These are phyloP conservation scores for Amoeboradix gromovi DNA, from an alignment of 371 early-diverging fungal genomes.

Conservation along the genomic window DNA sequence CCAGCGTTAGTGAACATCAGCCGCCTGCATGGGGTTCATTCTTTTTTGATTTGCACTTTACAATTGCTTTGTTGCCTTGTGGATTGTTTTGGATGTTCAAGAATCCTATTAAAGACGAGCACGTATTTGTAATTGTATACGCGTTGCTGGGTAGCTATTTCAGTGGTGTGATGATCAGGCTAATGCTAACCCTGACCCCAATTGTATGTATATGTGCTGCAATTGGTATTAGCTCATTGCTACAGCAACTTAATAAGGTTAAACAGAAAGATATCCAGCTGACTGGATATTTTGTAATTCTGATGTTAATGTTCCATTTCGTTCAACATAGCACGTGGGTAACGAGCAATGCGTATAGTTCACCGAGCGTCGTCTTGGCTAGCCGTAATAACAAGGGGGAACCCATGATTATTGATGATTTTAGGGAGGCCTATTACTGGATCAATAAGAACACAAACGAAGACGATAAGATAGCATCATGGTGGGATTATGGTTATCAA, in stretches of 20 bases:
- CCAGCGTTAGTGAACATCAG: slow-evolving; percentile 95
- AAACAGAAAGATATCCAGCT: slow-evolving; percentile 5
- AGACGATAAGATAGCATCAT: slow-evolving; percentile 79
- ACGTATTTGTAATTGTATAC: slow-evolving; percentile 85
- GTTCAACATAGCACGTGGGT: slow-evolving; percentile 94
- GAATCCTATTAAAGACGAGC: slow-evolving; percentile 50
- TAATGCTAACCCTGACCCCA: slow-evolving; percentile 88
- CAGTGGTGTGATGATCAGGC: slow-evolving; percentile 97
- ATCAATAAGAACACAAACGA: slow-evolving; percentile 73
- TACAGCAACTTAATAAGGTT: slow-evolving; percentile 2
- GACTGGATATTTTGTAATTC: slow-evolving; percentile 3
- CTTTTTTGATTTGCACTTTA: slow-evolving; percentile 84
- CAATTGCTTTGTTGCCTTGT: slow-evolving; percentile 77
- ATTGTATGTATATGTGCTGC: slow-evolving; percentile 80
- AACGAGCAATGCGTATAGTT: slow-evolving; percentile 84
- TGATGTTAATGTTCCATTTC: slow-evolving; percentile 21
- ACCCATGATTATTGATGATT: slow-evolving; percentile 86
- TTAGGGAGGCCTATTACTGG: slow-evolving; percentile 98
- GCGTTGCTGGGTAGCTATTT: slow-evolving; percentile 81
- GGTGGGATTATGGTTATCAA: slow-evolving; percentile 99
- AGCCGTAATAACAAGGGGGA: slow-evolving; percentile 52
- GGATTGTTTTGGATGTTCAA: slow-evolving; percentile 85
- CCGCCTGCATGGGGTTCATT: slow-evolving; percentile 95
- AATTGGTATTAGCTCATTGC: slow-evolving; percentile 27
- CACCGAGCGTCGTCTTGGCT: slow-evolving; percentile 92